A percentile compares a stretch with the other conserved stretches of the same genome.
phyloP scores from a whole-genome alignment of 495 filamentous ascomycete genomes.

The Glonium stellatum region DNA sequence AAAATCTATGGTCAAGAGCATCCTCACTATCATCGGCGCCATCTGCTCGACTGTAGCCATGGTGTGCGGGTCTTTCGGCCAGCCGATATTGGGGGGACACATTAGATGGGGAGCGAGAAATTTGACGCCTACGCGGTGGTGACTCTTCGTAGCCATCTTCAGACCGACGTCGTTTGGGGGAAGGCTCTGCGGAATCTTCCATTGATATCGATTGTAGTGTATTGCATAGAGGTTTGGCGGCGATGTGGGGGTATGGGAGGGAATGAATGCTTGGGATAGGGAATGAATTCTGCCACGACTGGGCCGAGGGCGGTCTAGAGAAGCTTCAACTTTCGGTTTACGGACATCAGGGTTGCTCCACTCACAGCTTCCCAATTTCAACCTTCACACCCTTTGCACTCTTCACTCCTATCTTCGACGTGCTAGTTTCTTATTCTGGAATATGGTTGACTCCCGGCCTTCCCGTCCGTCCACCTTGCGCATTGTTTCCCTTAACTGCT shows the following conservation, averaged over 20 bases:
- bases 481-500: slow-evolving; percentile 86
- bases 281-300: not conserved
- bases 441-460: not conserved
- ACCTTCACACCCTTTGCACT: no score
- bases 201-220: not conserved
- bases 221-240: no score
- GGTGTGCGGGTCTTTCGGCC: slow-evolving; percentile 22
- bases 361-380: no score
- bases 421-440: not conserved
- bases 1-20: slow-evolving; percentile 13
- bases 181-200: not conserved
- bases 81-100: slow-evolving; percentile 19
- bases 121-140: slow-evolving; percentile 15
- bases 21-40: slow-evolving; percentile 21
- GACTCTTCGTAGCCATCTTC: slow-evolving; percentile 12
- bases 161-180: not conserved
- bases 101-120: slow-evolving; percentile 13
- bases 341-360: no score
- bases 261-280: no score
- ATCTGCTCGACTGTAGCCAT: slow-evolving; percentile 16
- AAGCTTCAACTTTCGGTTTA: no score
- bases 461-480: slow-evolving; percentile 42
- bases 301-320: not conserved
- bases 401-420: no score
- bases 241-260: no score